Conservation (phyloP, 805 yeast genomes). For the Candida corydali region DNA sequence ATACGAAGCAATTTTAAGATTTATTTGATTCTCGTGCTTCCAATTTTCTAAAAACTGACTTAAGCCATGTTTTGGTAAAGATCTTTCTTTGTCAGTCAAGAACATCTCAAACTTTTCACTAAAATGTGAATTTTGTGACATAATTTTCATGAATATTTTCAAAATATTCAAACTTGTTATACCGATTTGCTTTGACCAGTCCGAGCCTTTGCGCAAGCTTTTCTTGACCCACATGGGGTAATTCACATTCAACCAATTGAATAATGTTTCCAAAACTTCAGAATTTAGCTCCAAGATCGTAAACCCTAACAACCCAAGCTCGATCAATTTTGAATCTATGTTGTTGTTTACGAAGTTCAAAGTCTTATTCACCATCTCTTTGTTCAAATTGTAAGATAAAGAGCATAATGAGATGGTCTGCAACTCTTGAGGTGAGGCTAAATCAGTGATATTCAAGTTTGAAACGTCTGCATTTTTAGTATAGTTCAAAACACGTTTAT, state of each 20-base stretch:
- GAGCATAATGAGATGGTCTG: slow-evolving; percentile 56
- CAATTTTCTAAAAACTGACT: slow-evolving; percentile 18
- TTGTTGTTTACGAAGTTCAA: slow-evolving; percentile 56
- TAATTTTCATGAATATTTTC: slow-evolving; percentile 36
- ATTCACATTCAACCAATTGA: slow-evolving; percentile 56
- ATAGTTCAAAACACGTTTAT: slow-evolving; percentile 55
- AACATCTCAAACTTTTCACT: slow-evolving; percentile 19
- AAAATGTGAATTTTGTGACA: slow-evolving; percentile 33
- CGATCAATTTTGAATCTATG: slow-evolving; percentile 52
- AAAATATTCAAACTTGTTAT: slow-evolving; percentile 40
- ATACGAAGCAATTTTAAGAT: slow-evolving; percentile 13
- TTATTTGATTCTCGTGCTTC: slow-evolving; percentile 20
- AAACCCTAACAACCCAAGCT: slow-evolving; percentile 54
- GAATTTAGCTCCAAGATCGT: slow-evolving; percentile 29
- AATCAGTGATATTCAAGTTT: slow-evolving; percentile 33
- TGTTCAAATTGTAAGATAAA: slow-evolving; percentile 45
- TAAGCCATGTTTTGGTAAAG: slow-evolving; percentile 38
- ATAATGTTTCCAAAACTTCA: slow-evolving; percentile 13
- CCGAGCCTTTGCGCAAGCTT: slow-evolving; percentile 42
- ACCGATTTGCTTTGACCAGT: slow-evolving; percentile 43
- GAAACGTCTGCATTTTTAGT: slow-evolving; percentile 49
- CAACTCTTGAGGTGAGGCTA: slow-evolving; percentile 29
- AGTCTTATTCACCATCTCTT: slow-evolving; percentile 47
- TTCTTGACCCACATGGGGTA: slow-evolving; percentile 51
- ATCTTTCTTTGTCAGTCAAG: slow-evolving; percentile 23